Evolutionary conservation across 2,329 filamentous ascomycete species (phyloP).

Genomic region (Paradendryphiella salina): DNA sequence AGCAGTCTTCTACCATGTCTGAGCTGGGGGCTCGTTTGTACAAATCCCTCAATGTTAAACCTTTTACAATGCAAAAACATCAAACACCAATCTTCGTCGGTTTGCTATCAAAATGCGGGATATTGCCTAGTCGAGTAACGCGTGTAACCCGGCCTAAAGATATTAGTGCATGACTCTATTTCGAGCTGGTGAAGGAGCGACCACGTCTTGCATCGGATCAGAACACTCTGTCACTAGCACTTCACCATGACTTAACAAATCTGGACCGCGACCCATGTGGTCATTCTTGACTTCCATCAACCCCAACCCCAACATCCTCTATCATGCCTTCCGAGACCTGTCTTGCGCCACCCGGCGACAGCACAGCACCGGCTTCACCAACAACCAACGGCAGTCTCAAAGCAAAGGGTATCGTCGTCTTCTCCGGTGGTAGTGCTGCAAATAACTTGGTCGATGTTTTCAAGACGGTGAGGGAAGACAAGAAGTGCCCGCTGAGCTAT

Average conservation of each 20-base stretch:
- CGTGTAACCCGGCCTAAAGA: slow-evolving; percentile 16
- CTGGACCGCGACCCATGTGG: slow-evolving; percentile 16
- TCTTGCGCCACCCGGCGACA: slow-evolving; percentile 20
- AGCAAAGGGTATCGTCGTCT: slow-evolving; percentile 71
- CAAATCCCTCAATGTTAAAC: slow-evolving; percentile 31
- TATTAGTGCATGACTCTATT: slow-evolving; percentile 37
- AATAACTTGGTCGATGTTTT: slow-evolving; percentile 95
- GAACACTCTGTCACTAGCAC: slow-evolving; percentile 25
- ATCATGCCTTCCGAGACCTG: slow-evolving; percentile 28
- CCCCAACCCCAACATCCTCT: not conserved
- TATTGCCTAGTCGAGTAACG: slow-evolving; percentile 31
- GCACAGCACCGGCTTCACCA: slow-evolving; percentile 17
- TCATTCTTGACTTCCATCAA: slow-evolving; percentile 8
- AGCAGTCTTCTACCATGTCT: slow-evolving; percentile 31
- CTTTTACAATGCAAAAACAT: slow-evolving; percentile 13
- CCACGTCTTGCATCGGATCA: slow-evolving; percentile 13
- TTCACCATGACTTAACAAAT: slow-evolving; percentile 25
- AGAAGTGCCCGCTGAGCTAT: slow-evolving; percentile 72
- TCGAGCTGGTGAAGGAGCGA: slow-evolving; percentile 19
- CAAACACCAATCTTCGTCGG: not conserved
- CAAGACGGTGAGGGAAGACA: slow-evolving; percentile 62
- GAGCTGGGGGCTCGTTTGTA: slow-evolving; percentile 41
- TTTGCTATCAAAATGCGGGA: slow-evolving; percentile 26
- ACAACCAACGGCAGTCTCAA: slow-evolving; percentile 33
- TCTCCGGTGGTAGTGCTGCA: slow-evolving; percentile 91